These are phyloP conservation scores for Kwoniella mangroviensis DNA, from an alignment of 768 basidiomycete genomes.

Conservation along the genomic window DNA sequence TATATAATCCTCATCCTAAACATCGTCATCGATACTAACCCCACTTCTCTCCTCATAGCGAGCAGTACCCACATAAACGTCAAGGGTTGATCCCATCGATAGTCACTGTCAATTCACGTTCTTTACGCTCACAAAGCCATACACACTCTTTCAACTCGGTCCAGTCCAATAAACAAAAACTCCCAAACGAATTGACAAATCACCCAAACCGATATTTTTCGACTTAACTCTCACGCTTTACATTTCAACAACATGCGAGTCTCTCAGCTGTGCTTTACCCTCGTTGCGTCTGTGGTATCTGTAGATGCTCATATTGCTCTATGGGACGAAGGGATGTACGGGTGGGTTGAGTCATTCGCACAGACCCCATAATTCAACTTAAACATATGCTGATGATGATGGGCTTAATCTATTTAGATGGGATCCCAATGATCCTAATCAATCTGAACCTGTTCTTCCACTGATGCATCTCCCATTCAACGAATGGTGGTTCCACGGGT, in stretches of 20 bases:
- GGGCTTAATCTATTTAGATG: slow-evolving; percentile 26
- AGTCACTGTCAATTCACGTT: slow-evolving; percentile 4
- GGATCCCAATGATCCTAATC: slow-evolving; percentile 48
- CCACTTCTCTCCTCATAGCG: not conserved
- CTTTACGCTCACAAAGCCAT: slow-evolving; percentile 11
- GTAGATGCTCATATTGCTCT: slow-evolving; percentile 39
- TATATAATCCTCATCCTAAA: not conserved
- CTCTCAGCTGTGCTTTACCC: slow-evolving; percentile 22
- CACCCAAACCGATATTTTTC: not conserved
- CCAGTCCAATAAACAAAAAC: not conserved
- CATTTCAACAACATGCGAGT: slow-evolving; percentile 11
- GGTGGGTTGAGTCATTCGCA: slow-evolving; percentile 30
- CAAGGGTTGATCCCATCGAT: slow-evolving; percentile 8
- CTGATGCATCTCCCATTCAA: slow-evolving; percentile 45
- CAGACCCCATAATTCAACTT: not conserved
- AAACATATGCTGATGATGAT: not conserved
- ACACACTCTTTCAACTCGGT: not conserved
- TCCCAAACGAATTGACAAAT: not conserved
- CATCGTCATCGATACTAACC: not conserved
- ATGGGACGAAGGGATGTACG: slow-evolving; percentile 48
- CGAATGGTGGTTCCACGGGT: slow-evolving; percentile 56
- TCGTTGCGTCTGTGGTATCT: slow-evolving; percentile 15
- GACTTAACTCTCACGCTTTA: not conserved
- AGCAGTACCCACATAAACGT: not conserved
- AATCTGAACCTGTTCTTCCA: slow-evolving; percentile 48